phyloP scores from a whole-genome alignment of 352 stramenopile genomes.

The Phytopythium boreale region DNA sequence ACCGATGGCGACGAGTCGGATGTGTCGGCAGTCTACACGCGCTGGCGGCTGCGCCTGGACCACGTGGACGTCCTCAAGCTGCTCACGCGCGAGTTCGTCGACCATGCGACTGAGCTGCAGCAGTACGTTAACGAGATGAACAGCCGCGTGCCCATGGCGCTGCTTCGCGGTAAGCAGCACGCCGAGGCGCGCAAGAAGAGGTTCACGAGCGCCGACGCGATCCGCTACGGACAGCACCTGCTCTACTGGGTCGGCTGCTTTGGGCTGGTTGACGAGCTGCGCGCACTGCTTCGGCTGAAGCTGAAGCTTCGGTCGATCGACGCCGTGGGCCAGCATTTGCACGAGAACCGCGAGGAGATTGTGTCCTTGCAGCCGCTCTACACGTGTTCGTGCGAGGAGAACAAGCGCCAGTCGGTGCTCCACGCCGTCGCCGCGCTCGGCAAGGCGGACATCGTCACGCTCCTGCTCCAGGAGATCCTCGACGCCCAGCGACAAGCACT shows the following conservation, averaged over 20 bases:
- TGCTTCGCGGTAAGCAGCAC: slow-evolving; percentile 14
- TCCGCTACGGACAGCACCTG: slow-evolving; percentile 75
- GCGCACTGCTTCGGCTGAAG: slow-evolving; percentile 27
- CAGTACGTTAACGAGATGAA: slow-evolving; percentile 69
- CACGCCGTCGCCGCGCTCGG: slow-evolving; percentile 57
- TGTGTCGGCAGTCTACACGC: slow-evolving; percentile 25
- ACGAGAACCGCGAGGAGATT: background rate
- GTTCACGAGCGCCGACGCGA: slow-evolving; percentile 36
- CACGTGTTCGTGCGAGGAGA: slow-evolving; percentile 60
- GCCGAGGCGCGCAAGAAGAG: slow-evolving; percentile 7
- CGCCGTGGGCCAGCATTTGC: background rate
- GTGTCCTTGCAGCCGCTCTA: slow-evolving; percentile 44
- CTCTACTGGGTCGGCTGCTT: slow-evolving; percentile 77
- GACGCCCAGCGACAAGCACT: slow-evolving; percentile 30
- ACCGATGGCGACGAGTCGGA: background rate
- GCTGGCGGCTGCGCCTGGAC: slow-evolving; percentile 61
- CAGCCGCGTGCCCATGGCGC: slow-evolving; percentile 29
- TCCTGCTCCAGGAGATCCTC: slow-evolving; percentile 50
- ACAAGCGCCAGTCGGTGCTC: slow-evolving; percentile 62
- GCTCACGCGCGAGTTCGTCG: slow-evolving; percentile 59
- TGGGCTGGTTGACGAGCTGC: slow-evolving; percentile 50
- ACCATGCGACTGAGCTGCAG: slow-evolving; percentile 28
- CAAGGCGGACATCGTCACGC: slow-evolving; percentile 41
- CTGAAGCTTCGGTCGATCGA: background rate
- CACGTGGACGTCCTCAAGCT: slow-evolving; percentile 43